Evolutionary conservation across 306 rosid species (phyloP).

Genomic region (Castanea sativa): DNA sequence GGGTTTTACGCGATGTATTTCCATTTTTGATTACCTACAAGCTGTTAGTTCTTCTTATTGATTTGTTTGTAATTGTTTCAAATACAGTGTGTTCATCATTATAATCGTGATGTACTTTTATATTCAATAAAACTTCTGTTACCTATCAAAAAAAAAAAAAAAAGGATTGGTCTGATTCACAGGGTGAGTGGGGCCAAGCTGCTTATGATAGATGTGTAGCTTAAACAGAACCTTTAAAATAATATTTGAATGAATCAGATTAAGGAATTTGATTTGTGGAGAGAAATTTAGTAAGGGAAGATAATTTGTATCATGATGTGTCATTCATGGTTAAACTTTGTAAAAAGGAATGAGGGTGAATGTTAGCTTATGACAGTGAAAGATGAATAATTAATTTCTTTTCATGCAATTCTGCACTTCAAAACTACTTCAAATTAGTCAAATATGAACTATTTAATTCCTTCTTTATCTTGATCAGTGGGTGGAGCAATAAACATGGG

Average conservation of each 20-base stretch:
- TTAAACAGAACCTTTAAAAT: neutral
- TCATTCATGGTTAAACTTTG: neutral
- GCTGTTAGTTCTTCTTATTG: no score
- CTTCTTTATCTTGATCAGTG: neutral
- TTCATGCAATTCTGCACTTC: neutral
- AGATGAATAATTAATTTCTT: neutral
- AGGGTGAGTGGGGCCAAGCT: neutral
- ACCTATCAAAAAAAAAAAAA: no score
- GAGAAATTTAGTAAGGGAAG: neutral
- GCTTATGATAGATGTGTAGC: neutral
- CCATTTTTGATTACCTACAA: no score
- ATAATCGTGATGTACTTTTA: no score
- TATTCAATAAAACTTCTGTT: no score
- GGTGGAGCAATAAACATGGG: neutral
- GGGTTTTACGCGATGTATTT: no score
- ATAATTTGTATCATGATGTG: neutral
- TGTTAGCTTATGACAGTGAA: neutral
- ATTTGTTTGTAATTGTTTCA: no score
- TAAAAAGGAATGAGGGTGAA: neutral
- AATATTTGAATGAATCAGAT: neutral
- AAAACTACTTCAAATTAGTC: neutral
- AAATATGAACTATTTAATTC: neutral
- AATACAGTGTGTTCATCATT: no score
- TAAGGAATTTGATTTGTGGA: neutral
- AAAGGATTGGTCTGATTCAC: neutral